Percentiles rank a stretch among this genome's conserved stretches.
Evolutionary conservation across 78 protist species (phyloP).

Genomic region (Monocercomonoides exilis): DNA sequence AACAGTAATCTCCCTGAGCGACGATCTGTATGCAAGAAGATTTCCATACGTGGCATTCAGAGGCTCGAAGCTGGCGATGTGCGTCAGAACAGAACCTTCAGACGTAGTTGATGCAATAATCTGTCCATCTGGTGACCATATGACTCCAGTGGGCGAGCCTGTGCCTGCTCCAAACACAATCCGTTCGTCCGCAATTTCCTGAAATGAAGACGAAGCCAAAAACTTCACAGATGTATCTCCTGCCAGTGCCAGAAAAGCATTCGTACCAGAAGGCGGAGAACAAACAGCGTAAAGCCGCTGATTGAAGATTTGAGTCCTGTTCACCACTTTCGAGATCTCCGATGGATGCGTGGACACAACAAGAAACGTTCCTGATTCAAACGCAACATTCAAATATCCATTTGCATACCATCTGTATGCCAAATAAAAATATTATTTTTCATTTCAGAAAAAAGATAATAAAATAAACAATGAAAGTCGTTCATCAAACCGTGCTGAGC

Average conservation of each 20-base stretch:
- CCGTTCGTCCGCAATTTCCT: neutral
- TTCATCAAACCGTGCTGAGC: neutral
- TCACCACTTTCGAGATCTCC: neutral
- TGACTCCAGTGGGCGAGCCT: neutral
- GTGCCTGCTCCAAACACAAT: neutral
- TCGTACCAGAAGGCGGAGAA: neutral
- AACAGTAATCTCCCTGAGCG: slow-evolving; percentile 51
- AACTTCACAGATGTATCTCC: neutral
- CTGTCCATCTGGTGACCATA: slow-evolving; percentile 57
- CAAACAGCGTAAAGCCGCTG: neutral
- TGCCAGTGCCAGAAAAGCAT: neutral
- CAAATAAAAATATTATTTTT: too few species aligned
- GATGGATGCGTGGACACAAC: slow-evolving; percentile 20
- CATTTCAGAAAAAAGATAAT: too few species aligned
- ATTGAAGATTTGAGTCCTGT: too few species aligned
- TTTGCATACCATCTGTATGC: slow-evolving; percentile 57
- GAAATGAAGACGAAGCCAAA: neutral
- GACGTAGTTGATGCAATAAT: slow-evolving; percentile 45
- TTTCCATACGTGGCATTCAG: slow-evolving; percentile 18
- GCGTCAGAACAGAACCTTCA: slow-evolving; percentile 29
- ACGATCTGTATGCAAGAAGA: slow-evolving; percentile 13
- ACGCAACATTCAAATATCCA: slow-evolving; percentile 45
- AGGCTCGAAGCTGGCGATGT: slow-evolving; percentile 40
- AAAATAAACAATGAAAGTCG: neutral
- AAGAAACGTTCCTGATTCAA: slow-evolving; percentile 32